Evolutionary conservation across 1,139 yeast species (phyloP), one percentile per base, ranked within the genome.

Genomic region (Pichia sp.): DNA sequence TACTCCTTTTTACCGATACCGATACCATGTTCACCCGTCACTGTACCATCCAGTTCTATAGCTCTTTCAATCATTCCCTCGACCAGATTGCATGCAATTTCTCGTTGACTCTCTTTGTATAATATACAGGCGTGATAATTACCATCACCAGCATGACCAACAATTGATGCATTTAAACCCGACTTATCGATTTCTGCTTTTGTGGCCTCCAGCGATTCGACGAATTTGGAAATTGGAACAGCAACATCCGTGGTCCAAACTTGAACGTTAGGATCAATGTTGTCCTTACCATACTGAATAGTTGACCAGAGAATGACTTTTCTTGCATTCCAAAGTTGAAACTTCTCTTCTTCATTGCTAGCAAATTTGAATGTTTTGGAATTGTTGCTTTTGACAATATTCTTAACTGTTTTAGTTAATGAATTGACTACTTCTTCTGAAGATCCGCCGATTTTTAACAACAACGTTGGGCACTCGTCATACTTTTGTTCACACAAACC

Each of bases 241-340:
- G 95, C 95, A 27, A 86, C 87, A 61, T 87, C 96, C 0, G 95
- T 87, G 32, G 85, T 77, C 95, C 95, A 87, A 28, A 81, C 68
- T 61, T 81, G 85, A 36, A 81, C 79, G 51, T 79, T 75, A 33
- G 77, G 69, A 52, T 77, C 77, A n/a, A 75, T 78, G 51, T 68
- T 60, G 29, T 70, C 67, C 42, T 68, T 64, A 3, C 88, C 90
- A 49, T 76, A 78, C 50, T 81, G 85, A 49, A 83, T 74, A 1
- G 92, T 83, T 1, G 95, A 83, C 94, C 95, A 88, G 11, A 90
- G 67, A 0, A 95, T 95, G 52, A 80, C 80, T 61, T 92, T 81
- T 53, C 97, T 69, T 1, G 96, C 97, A 33, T 83, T 77, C 96
- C 97, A 88, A 41, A 88, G 67, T 52, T 82, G 80, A 1, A 68